phyloP scores from a whole-genome alignment of 441 rosid species.

The Eutrema salsugineum region DNA sequence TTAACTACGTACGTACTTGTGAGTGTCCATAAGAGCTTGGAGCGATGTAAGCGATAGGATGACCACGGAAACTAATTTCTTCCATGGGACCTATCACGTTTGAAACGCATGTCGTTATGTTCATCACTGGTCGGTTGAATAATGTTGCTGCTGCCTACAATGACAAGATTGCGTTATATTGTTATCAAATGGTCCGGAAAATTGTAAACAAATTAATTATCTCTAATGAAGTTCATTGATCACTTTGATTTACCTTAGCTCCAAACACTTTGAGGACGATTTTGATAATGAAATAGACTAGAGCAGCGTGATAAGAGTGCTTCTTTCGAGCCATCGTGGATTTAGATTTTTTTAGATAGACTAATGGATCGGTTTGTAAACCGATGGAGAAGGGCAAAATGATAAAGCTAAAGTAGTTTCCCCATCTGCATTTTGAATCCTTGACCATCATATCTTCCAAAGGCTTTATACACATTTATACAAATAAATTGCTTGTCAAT shows the following conservation, averaged over 20 bases:
- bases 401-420: conserved; percentile 63
- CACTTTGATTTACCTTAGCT: conserved; percentile 11
- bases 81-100: conserved; percentile 72
- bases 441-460: conserved; percentile 65
- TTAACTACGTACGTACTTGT: conserved; percentile 26
- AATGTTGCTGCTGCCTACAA: conserved; percentile 17
- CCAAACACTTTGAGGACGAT: conserved; percentile 40
- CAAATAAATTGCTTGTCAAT: background rate
- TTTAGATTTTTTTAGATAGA: conserved; percentile 51
- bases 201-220: background rate
- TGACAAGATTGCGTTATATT: background rate
- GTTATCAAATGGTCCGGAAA: background rate
- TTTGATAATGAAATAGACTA: conserved; percentile 33
- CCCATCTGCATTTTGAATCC: conserved; percentile 58
- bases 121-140: conserved; percentile 41
- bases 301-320: conserved; percentile 51
- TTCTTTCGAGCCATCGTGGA: conserved; percentile 59
- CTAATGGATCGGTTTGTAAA: conserved; percentile 51
- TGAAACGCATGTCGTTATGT: conserved; percentile 61
- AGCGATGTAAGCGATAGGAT: conserved; percentile 43
- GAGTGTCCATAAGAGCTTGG: conserved; percentile 28
- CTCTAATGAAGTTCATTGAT: background rate
- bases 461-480: conserved; percentile 31
- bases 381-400: conserved; percentile 53
- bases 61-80: conserved; percentile 69